phyloP scores from a whole-genome alignment of 2,329 filamentous ascomycete species.

The Nothophaeocryptopus gaeumannii region DNA sequence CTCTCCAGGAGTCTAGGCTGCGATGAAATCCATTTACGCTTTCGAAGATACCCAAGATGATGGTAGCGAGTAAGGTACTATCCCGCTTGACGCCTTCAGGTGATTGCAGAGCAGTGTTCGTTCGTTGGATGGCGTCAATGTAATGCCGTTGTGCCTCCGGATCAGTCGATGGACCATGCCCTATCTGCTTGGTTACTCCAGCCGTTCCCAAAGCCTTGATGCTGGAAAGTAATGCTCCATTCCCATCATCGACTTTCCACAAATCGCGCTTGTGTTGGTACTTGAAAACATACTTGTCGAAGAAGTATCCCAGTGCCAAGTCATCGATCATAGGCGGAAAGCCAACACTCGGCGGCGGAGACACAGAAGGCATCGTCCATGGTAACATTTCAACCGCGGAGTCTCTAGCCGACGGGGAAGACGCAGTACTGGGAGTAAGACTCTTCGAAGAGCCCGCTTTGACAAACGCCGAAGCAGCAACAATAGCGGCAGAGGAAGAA shows the following conservation, averaged over 20 bases:
- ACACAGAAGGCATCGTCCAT: background rate
- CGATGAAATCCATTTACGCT: slow-evolving; percentile 59
- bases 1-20: slow-evolving; percentile 58
- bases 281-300: slow-evolving; percentile 16
- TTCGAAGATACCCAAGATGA: slow-evolving; percentile 63
- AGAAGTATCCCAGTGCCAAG: slow-evolving; percentile 14
- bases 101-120: slow-evolving; percentile 12
- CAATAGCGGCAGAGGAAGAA: background rate
- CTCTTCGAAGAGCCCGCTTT: too few relatives aligned
- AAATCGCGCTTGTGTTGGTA: slow-evolving; percentile 15
- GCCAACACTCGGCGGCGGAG: slow-evolving; percentile 1
- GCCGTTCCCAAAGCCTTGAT: slow-evolving; percentile 14
- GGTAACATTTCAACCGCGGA: background rate
- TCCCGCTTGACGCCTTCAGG: slow-evolving; percentile 10
- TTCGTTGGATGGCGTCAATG: slow-evolving; percentile 12
- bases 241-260: slow-evolving; percentile 16
- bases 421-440: background rate
- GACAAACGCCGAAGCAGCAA: background rate
- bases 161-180: slow-evolving; percentile 2
- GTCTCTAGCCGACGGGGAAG: background rate
- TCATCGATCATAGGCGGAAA: slow-evolving; percentile 8
- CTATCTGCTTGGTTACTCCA: slow-evolving; percentile 11
- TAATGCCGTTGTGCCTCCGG: slow-evolving; percentile 16
- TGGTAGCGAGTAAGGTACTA: slow-evolving; percentile 38
- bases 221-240: slow-evolving; percentile 13